Evolutionary conservation across 2,329 filamentous ascomycete species (phyloP).

Genomic region (Verticillium zaregamsianum): DNA sequence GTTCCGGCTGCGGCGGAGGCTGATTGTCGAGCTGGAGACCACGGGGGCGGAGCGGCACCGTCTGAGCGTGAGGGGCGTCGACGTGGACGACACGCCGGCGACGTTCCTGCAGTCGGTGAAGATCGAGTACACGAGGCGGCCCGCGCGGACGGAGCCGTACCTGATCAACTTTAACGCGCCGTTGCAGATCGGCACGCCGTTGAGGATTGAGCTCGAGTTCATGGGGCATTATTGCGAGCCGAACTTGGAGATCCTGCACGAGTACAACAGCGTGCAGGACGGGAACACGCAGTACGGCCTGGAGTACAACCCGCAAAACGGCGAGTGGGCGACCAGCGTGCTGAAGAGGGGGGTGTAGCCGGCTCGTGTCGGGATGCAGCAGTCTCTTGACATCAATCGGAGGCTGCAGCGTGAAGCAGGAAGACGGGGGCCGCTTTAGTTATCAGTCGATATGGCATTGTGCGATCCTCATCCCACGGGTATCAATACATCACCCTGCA

Average conservation of each 20-base stretch:
- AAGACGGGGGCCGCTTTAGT: too few relatives aligned
- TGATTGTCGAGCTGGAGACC: conserved; percentile 23
- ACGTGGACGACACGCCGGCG: conserved; percentile 34
- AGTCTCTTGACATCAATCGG: too few relatives aligned
- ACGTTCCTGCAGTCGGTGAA: conserved; percentile 36
- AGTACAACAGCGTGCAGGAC: conserved; percentile 8
- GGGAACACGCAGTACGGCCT: conserved; percentile 18
- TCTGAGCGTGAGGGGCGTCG: conserved; percentile 28
- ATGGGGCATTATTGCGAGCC: conserved; percentile 44
- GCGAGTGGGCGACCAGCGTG: conserved; percentile 16
- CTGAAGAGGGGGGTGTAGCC: not conserved
- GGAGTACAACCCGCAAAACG: conserved; percentile 21
- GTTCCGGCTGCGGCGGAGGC: conserved; percentile 30
- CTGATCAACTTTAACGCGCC: conserved; percentile 26
- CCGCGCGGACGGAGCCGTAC: conserved; percentile 31
- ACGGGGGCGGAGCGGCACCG: conserved; percentile 17
- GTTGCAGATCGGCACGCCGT: conserved; percentile 14
- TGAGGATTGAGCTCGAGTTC: conserved; percentile 38
- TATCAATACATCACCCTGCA: not conserved
- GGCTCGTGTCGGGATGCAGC: not conserved
- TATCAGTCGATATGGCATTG: too few relatives aligned
- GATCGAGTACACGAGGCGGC: conserved; percentile 30
- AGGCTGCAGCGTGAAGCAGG: too few relatives aligned
- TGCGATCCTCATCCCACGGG: not conserved
- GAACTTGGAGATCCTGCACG: conserved; percentile 23